Evolutionary conservation across 495 filamentous ascomycete species (phyloP).

Genomic region (Neurospora tetraspora): DNA sequence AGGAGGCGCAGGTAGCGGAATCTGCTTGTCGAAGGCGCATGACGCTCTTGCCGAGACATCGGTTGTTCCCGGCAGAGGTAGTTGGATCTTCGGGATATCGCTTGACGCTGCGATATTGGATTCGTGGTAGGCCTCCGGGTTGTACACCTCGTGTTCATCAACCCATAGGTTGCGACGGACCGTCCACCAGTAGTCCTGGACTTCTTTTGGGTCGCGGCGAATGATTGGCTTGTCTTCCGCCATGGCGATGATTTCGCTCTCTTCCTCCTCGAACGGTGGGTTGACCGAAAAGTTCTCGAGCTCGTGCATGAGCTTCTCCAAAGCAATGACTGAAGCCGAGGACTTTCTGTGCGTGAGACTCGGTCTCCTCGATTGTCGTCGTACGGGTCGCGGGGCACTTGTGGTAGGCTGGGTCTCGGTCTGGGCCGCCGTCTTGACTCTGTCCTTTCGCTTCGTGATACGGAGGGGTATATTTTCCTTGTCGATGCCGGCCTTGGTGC

Average conservation of each 20-base stretch:
- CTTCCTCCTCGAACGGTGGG: background rate
- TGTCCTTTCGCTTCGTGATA: background rate
- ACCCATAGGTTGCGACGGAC: constrained; percentile 13
- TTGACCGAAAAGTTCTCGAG: background rate
- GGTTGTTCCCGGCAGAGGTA: background rate
- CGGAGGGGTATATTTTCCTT: background rate
- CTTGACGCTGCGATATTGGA: background rate
- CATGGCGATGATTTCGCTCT: background rate
- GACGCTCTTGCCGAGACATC: background rate
- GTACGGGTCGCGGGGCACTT: background rate
- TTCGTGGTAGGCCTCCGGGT: background rate
- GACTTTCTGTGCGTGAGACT: background rate
- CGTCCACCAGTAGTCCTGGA: constrained; percentile 9
- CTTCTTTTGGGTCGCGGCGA: constrained; percentile 3
- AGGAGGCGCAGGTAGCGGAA: background rate
- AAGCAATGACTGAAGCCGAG: background rate
- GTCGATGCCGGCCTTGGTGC: background rate
- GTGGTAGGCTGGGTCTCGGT: background rate
- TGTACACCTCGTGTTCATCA: constrained; percentile 8
- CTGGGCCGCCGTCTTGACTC: background rate
- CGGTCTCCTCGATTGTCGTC: background rate
- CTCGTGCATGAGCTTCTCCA: constrained; percentile 1
- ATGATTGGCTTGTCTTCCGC: background rate
- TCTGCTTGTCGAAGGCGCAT: background rate
- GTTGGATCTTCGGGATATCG: background rate